Conservation (phyloP, 2,329 filamentous ascomycete species). For the Botryotinia globosa region DNA sequence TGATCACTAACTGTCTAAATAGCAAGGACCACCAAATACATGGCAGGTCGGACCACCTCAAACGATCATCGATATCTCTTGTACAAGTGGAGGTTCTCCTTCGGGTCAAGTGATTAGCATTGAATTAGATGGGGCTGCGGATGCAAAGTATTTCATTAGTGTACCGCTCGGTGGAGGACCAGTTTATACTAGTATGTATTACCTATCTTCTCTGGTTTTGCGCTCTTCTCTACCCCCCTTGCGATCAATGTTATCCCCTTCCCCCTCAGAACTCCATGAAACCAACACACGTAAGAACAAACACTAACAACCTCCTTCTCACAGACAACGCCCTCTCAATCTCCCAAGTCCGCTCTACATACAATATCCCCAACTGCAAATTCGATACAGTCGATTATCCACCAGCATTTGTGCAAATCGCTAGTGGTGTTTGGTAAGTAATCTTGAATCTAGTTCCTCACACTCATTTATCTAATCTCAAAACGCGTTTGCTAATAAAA, state of each 20-base stretch:
- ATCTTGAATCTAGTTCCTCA: background rate
- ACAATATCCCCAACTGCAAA: constrained; percentile 25
- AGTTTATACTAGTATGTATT: constrained; percentile 27
- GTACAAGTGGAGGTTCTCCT: constrained; percentile 14
- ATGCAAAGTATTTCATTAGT: constrained; percentile 29
- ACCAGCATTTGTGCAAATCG: constrained; percentile 24
- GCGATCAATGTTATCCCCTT: fast-evolving
- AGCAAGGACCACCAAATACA: constrained; percentile 24
- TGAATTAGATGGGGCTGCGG: constrained; percentile 32
- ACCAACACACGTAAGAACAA: no score
- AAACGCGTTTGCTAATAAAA: background rate
- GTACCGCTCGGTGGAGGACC: constrained; percentile 30
- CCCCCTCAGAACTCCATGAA: background rate
- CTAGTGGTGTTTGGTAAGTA: constrained; percentile 23
- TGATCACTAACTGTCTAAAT: background rate
- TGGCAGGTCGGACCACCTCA: constrained; percentile 35
- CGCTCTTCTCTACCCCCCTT: background rate
- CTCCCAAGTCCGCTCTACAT: constrained; percentile 28
- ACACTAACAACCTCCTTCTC: background rate
- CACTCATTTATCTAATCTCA: background rate
- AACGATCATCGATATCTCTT: constrained; percentile 30
- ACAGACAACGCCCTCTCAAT: constrained; percentile 33
- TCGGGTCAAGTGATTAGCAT: constrained; percentile 25
- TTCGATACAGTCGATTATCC: constrained; percentile 27
- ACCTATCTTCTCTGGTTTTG: background rate